Percentiles rank a stretch among this genome's conserved stretches.
These are phyloP conservation scores for Pestalotiopsis sp. DNA, from an alignment of 2,329 filamentous ascomycete genomes.

Conservation along the genomic window DNA sequence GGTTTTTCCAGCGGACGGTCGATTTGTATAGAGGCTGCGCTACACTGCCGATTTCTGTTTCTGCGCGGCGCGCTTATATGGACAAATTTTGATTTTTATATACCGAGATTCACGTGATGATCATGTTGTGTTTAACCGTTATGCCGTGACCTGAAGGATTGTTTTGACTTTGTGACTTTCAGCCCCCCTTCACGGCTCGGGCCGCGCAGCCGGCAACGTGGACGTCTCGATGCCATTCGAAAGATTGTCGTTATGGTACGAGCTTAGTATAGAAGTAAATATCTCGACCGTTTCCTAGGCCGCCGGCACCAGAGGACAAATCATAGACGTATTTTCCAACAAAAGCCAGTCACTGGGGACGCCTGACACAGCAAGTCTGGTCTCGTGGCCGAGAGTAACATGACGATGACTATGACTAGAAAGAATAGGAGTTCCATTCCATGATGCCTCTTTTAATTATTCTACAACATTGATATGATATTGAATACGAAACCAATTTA, in stretches of 20 bases:
- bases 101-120: background rate
- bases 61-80: conserved; percentile 1
- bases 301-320: no score
- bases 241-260: background rate
- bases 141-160: background rate
- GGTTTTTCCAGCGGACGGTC: background rate
- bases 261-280: no score
- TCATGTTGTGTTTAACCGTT: background rate
- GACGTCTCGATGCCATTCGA: background rate
- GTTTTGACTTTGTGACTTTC: background rate
- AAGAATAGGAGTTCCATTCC: no score
- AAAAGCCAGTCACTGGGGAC: no score
- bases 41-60: background rate
- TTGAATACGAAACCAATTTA: no score
- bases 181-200: background rate
- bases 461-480: no score
- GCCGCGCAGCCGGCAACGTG: background rate
- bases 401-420: no score
- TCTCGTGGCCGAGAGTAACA: no score
- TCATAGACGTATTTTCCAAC: no score
- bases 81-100: background rate
- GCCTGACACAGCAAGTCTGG: no score
- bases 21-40: conserved; percentile 10
- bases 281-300: no score
- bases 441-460: no score